Evolutionary conservation across 192 early-diverging fungal genomes (phyloP), one percentile per base, ranked within the genome.

Genomic region (Umbelopsis sp.): DNA sequence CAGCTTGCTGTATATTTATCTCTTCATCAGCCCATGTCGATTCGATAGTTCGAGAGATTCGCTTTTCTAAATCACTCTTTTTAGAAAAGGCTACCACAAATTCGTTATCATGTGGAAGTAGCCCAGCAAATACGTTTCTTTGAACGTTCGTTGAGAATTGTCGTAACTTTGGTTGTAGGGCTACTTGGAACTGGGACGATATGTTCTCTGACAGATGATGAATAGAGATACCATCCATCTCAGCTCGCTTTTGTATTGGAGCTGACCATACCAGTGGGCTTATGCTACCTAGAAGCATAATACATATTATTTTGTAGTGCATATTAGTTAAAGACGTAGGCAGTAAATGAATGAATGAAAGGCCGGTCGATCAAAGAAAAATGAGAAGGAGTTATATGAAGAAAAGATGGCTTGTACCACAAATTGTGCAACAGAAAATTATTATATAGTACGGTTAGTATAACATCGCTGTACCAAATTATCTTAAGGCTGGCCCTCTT

Each of bases 161-260:
- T 11, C 56, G 56, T 12, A 62, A 62, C n/a, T 62, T 62, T 0
- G 56, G 56, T n/a, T 62, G 56, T 29, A 62, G 11, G 10, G 56
- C 56, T 62, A 34, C 10, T 16, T 62, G 56, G 20, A 62, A 32
- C 34, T 62, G 56, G 24, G 31, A 34, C 0, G 56, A 62, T 62
- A 62, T 62, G 26, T 62, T 62, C 17, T 62, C 56, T 34, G 56
- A 62, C 8, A 62, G 14, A 26, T 62, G 26, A 31, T 34, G n/a
- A 6, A 62, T 29, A 16, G 16, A 11, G 31, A 34, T 26, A 3
- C 29, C n/a, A 16, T 29, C 2, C 16, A 29, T 32, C 3, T 20
- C 56, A 62, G 26, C 56, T 62, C 56, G 56, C 14, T 62, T 62
- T 62, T 34, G 25, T 2, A 62, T 32, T 14, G 26, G 56, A 20